phyloP scores from a whole-genome alignment of 1,139 yeast genomes.

The Suhomyces anneliseae region DNA sequence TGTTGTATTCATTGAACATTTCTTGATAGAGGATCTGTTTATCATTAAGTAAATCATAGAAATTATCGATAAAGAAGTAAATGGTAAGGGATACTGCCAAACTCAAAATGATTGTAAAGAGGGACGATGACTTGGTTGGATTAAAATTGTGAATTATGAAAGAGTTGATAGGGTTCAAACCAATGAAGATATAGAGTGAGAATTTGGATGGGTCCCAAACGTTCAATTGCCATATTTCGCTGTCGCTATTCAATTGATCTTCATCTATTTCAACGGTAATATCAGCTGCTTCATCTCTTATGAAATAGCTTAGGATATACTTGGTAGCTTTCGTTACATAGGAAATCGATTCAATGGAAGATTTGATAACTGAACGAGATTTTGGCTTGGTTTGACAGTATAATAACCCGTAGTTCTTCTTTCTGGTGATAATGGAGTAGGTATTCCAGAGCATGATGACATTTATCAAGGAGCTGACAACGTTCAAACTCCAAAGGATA shows the following conservation, averaged over 20 bases:
- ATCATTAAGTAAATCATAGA: conserved; percentile 53
- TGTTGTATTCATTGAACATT: conserved; percentile 62
- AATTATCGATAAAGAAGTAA: conserved; percentile 43
- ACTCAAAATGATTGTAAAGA: conserved; percentile 16
- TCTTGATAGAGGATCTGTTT: conserved; percentile 62
- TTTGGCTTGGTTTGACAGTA: conserved; percentile 35
- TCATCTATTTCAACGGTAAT: conserved; percentile 11
- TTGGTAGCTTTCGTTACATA: conserved; percentile 3
- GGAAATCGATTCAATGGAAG: conserved; percentile 16
- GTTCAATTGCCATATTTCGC: conserved; percentile 51
- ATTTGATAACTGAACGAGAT: conserved; percentile 37
- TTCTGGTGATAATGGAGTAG: conserved; percentile 29
- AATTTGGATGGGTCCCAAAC: conserved; percentile 35
- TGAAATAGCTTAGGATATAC: conserved; percentile 3
- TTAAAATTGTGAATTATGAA: conserved; percentile 35
- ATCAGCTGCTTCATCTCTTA: conserved; percentile 4
- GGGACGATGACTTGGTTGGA: conserved; percentile 29
- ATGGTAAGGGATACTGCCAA: conserved; percentile 39
- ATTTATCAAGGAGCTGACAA: conserved; percentile 17
- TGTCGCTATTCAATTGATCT: conserved; percentile 20
- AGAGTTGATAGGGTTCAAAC: conserved; percentile 59
- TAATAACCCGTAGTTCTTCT: conserved; percentile 42
- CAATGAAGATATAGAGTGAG: conserved; percentile 32
- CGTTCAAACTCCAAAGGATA: conserved; percentile 23
- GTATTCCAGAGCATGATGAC: conserved; percentile 30